phyloP scores from a whole-genome alignment of 2,329 filamentous ascomycete species.

The Colletotrichum aenigma region DNA sequence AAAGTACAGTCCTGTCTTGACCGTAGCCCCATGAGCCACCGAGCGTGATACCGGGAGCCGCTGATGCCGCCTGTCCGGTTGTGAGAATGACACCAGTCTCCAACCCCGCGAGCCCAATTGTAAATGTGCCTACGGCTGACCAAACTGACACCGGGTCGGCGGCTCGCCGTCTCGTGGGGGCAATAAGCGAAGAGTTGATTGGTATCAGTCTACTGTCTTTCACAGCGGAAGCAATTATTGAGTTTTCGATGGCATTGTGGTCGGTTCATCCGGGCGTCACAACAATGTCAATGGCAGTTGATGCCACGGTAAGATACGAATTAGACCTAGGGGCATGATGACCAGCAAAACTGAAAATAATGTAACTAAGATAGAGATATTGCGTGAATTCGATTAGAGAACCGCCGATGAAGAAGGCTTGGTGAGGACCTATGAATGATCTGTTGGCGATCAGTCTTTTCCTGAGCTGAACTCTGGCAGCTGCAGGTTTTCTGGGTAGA shows the following conservation, averaged over 20 bases:
- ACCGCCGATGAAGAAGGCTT: background rate
- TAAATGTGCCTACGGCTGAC: background rate
- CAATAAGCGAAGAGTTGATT: background rate
- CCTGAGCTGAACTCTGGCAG: background rate
- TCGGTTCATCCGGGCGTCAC: background rate
- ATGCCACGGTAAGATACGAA: background rate
- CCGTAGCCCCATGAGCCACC: background rate
- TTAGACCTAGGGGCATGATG: background rate
- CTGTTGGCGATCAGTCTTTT: background rate
- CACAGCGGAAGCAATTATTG: background rate
- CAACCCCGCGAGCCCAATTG: background rate
- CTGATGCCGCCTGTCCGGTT: background rate
- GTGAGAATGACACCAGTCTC: background rate
- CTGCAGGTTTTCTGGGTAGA: background rate
- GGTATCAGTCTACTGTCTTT: background rate
- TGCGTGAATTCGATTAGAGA: no score
- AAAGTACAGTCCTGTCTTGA: background rate
- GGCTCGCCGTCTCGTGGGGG: background rate
- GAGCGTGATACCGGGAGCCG: background rate
- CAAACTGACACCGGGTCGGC: background rate
- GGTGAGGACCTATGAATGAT: background rate
- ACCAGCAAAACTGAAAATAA: no score
- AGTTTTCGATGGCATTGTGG: background rate
- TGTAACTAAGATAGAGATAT: no score
- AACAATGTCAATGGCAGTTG: rapidly evolving